Evolutionary conservation across 2,329 filamentous ascomycete genomes (phyloP), one percentile per base, ranked within the genome.

Genomic region (Stachybotrys chartarum): DNA sequence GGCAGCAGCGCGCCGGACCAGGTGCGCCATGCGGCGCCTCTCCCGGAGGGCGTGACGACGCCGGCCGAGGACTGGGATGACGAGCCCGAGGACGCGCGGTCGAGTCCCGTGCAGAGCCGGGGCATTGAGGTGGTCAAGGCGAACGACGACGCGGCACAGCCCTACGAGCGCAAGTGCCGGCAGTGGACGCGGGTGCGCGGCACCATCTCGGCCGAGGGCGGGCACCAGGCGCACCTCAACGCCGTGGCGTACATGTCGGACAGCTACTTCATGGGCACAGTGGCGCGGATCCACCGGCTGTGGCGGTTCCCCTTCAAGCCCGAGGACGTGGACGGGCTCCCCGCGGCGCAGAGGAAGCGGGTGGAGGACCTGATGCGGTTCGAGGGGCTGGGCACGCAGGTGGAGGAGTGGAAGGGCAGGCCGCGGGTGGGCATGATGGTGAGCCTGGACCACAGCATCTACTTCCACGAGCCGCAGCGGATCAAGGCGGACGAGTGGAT

Each of bases 211-310:
- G 78, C 81, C 1, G 78, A 78, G 4, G 90, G 90, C 18, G 90
- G 91, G 1, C 83, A 87, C 60, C 82, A 88, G 64, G 90, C 91
- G 11, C 92, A 97, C 68, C 77, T 97, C 42, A 87, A 83, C 44
- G 94, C 94, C 8, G 78, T 99, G 58, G 93, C 93, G 30, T 99
- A 97, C 75, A 89, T 97, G 76, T 90, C 86, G 30, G 93, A 97
- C 73, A 88, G 83, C 67, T 94, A 90, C 75, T 97, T 99, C 73
- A 92, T 97, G 70, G 92, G 90, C 45, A 97, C 92, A 2, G 84
- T 97, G 7, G 79, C 86, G 31, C 84, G 90, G 18, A 86, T 92
- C 54, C 92, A 97, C 71, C 81, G 84, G 55, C 79, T 97, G 42
- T 92, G 88, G 81, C 80, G 89, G 14, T 90, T 89, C 68, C 83